Base-by-base conservation (phyloP, 1,284 basidiomycete species). In the Moesziomyces sp. region DNA sequence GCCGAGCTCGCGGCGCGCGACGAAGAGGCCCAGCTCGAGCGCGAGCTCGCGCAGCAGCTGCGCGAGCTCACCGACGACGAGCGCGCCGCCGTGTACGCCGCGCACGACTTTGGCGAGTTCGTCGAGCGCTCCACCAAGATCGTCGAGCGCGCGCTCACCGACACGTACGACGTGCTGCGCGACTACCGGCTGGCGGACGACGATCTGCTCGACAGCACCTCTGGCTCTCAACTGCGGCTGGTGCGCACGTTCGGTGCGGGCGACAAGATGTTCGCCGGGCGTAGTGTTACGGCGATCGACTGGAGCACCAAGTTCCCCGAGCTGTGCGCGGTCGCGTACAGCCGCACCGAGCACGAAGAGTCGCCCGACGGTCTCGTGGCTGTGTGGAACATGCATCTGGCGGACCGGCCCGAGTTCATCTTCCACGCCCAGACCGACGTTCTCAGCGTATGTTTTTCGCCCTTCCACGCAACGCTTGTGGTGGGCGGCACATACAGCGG, bases 251-350 rank as follows among this genome's bases (percentile, higher is more conserved):
- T 83, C 52, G 67, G 72, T 3, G 30, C n/a, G 11, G 77, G 72
- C 19, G 78, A 81, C n/a, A 69, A 76, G 58, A 46, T 42, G 44
- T 79, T 74, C 54, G 75, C 91, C 83, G 94, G 95, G 78, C 87
- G 97, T 54, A 95, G 94, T 13, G 92, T 99, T 58, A 99, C 97
- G 0, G 94, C 93, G 72, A 87, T 98, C 16, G 97, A 98, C 83
- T 99, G 97, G 97, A 97, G 94, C 53, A 92, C 93, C 1, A 96
- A 97, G 93, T 97, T 94, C 79, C 95, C 95, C 9, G 97, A 99
- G 85, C 89, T 99, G 24, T 92, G 90, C 65, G 93, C 93, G 10
- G 94, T 94, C 0, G 92, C 94, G 5, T 99, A 99, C 84, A 99
- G 97, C 87, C 96, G 97, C 86, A 97, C 96, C 77, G 94, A 96